Base-by-base conservation (phyloP, 2,329 filamentous ascomycete genomes). In the Monosporascus sp. region DNA sequence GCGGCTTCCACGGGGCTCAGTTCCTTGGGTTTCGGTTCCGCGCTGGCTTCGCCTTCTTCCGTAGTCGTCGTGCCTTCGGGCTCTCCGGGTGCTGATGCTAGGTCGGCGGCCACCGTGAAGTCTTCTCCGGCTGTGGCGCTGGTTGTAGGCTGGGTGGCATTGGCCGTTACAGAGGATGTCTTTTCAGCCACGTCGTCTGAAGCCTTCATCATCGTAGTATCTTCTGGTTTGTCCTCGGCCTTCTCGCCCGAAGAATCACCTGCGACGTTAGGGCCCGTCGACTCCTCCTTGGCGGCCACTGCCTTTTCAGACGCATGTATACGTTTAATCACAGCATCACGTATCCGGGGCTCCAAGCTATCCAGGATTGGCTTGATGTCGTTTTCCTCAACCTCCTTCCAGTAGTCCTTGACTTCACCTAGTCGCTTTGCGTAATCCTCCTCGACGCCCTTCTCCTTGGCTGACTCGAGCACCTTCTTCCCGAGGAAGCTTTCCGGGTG, bases 401-500 rank as follows among this genome's bases (percentile, higher is more conserved):
- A 99, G 68, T 91, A 97, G 19, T 80, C 76, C 52, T 83, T 79
- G 11, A 95, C 87, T 61, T 96, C 93, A 43, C 82, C 84, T 70
- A 96, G 87, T 51, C 88, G 78, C 54, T 78, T 74, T 38, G 81
- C 75, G 60, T 89, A 87, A 9, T 81, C 82, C 37, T 91, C 87
- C 43, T 88, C 74, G 47, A 89, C 84, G 1, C 84, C 85, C 50
- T 87, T 82, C 68, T 90, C 84, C 67, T 88, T 85, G 0, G 90
- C 89, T 51, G 85, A 76, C 63, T 93, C 84, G n/a, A 84, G 80
- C n/a, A 96, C 75, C 67, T 91, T 89, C 72, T 87, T 89, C 8
- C 89, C 92, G 37, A 99, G 72, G 68, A 82, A 96, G 56, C 89
- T 95, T 58, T 87, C 86, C 0, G 92, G 92, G 68, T 97, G 92